Percentiles rank a stretch among this genome's conserved stretches.
These are phyloP conservation scores for Sclerotinia sclerotiorum DNA, from an alignment of 2,329 filamentous ascomycete species.

Conservation along the genomic window DNA sequence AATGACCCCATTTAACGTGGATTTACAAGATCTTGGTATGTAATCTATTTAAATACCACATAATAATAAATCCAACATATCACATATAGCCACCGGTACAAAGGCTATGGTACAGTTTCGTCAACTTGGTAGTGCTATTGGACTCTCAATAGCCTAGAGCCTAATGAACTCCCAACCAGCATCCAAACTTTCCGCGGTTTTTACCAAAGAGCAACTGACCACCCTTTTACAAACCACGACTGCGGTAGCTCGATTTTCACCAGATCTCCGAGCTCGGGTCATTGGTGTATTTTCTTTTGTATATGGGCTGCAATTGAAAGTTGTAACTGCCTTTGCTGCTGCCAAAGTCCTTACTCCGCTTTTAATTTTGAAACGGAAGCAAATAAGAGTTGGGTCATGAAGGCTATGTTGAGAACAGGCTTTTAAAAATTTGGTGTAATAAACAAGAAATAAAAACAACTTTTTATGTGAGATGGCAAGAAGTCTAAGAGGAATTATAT, in stretches of 20 bases:
- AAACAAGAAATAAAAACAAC: neutral
- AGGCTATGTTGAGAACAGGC: too few species aligned
- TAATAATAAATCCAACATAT: neutral
- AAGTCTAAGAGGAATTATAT: too few species aligned
- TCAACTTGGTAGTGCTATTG: conserved; percentile 10
- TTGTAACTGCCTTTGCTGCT: conserved; percentile 7
- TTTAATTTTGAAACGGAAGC: neutral
- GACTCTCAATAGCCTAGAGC: conserved; percentile 9
- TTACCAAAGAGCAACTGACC: neutral
- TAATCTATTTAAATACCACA: neutral
- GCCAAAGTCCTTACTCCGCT: neutral
- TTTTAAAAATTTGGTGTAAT: neutral
- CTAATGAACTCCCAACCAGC: neutral
- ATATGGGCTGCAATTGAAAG: conserved; percentile 12
- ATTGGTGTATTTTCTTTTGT: neutral
- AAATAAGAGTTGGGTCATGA: neutral
- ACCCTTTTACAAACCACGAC: neutral
- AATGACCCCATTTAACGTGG: conserved; percentile 3
- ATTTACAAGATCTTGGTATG: conserved; percentile 1
- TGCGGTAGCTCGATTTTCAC: neutral
- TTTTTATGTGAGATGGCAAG: too few species aligned
- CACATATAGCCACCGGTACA: neutral
- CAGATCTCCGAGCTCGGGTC: neutral
- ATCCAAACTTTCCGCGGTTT: neutral
- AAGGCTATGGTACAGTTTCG: conserved; percentile 13